These are phyloP conservation scores for Discostella stelligeroides DNA, from an alignment of 108 stramenopile species.

Conservation along the genomic window DNA sequence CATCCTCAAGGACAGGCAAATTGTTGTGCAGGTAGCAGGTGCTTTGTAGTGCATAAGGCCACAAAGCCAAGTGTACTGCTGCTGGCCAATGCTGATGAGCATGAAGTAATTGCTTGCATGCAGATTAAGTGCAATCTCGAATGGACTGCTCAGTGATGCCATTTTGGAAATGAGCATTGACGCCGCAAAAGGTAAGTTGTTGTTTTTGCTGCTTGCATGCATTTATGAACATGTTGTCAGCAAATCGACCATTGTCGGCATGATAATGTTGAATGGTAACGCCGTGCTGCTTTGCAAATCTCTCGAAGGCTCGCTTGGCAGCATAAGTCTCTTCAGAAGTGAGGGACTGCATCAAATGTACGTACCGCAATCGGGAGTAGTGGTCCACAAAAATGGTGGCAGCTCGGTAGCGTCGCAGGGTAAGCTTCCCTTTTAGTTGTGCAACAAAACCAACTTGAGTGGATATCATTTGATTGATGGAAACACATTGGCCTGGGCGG, in stretches of 20 bases:
- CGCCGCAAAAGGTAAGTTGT: too few species aligned
- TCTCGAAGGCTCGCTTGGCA: too few species aligned
- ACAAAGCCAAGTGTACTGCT: constrained; percentile 24
- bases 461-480: constrained; percentile 1
- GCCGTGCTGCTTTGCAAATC: constrained; percentile 15
- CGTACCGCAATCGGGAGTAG: not conserved
- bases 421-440: not conserved
- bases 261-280: constrained; percentile 5
- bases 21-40: constrained; percentile 3
- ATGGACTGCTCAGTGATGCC: too few species aligned
- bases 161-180: too few species aligned
- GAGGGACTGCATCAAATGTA: not conserved
- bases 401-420: not conserved
- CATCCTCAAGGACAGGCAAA: not conserved
- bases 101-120: constrained; percentile 29
- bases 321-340: not conserved
- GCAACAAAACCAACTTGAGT: too few species aligned
- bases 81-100: constrained; percentile 31
- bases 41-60: constrained; percentile 43
- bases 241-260: constrained; percentile 1
- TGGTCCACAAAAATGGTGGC: not conserved
- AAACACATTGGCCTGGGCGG: not conserved
- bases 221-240: too few species aligned
- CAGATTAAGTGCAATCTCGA: constrained; percentile 28
- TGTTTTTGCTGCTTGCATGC: not conserved